These are phyloP conservation scores for Hansfordia pulvinata DNA, from an alignment of 2,329 filamentous ascomycete species.

Conservation along the genomic window DNA sequence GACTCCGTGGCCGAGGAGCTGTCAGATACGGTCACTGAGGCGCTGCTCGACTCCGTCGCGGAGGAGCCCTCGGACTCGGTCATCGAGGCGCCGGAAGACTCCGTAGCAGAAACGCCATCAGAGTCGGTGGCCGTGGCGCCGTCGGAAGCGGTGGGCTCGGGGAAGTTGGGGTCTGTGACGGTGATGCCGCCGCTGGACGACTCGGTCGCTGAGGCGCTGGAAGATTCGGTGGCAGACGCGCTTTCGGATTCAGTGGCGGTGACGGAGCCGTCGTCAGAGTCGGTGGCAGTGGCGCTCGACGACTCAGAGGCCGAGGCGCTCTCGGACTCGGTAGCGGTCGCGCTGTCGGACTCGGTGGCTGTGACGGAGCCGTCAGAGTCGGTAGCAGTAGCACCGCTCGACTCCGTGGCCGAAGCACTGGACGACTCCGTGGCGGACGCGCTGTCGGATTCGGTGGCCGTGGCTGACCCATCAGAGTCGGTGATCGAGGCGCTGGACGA, in stretches of 20 bases:
- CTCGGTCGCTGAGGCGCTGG: no score
- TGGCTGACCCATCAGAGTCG: background rate
- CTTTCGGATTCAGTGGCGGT: no score
- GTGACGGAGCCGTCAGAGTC: background rate
- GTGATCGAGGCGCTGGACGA: background rate
- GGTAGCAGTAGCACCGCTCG: background rate
- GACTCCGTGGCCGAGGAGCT: background rate
- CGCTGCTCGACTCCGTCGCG: background rate
- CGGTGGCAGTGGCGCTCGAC: no score
- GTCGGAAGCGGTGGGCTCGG: no score
- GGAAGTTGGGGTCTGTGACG: no score
- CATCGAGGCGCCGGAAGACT: background rate
- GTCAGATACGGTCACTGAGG: background rate
- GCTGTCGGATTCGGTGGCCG: background rate
- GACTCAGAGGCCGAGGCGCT: no score
- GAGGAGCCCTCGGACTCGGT: background rate
- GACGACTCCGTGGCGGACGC: no score
- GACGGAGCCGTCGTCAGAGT: no score
- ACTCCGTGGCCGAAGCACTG: constrained; percentile 1
- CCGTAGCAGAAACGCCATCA: background rate
- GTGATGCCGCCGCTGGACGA: no score
- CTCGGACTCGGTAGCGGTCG: constrained; percentile 2
- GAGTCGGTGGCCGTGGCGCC: background rate
- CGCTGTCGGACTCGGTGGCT: no score
- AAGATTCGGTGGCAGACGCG: background rate